Evolutionary conservation across 495 filamentous ascomycete species (phyloP).

Genomic region (Xylaria sp.): DNA sequence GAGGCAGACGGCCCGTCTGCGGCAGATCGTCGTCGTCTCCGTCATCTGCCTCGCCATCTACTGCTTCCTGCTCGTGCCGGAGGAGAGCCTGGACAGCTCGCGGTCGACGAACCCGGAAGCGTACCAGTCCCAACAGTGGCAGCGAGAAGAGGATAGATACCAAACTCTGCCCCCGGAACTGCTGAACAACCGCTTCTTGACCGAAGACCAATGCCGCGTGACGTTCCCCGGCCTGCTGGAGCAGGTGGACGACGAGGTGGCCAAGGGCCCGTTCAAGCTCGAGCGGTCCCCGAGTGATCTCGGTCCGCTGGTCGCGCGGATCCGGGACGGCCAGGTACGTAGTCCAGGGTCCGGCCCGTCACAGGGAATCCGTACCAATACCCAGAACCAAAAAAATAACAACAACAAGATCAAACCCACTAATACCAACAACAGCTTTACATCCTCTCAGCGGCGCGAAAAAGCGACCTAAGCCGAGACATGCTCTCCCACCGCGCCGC

Average conservation of each 20-base stretch:
- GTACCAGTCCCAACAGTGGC: slow-evolving; percentile 14
- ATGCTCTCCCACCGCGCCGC: slow-evolving; percentile 51
- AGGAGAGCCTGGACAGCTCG: slow-evolving; percentile 34
- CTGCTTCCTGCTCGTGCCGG: slow-evolving; percentile 46
- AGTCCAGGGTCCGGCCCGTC: background rate
- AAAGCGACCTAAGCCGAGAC: slow-evolving; percentile 44
- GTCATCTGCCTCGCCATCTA: slow-evolving; percentile 45
- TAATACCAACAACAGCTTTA: slow-evolving; percentile 39
- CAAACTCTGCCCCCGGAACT: slow-evolving; percentile 34
- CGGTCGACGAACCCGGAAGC: slow-evolving; percentile 31
- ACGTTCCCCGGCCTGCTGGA: slow-evolving; percentile 55
- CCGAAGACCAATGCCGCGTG: slow-evolving; percentile 47
- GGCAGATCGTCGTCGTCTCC: slow-evolving; percentile 39
- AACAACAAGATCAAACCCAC: background rate
- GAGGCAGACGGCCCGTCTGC: slow-evolving; percentile 39
- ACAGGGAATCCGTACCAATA: background rate
- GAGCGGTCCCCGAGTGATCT: slow-evolving; percentile 43
- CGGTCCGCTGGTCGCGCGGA: slow-evolving; percentile 50
- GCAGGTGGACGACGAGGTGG: slow-evolving; percentile 53
- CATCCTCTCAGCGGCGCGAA: slow-evolving; percentile 53
- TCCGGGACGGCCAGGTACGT: slow-evolving; percentile 53
- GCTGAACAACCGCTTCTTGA: slow-evolving; percentile 50
- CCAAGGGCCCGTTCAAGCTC: slow-evolving; percentile 53
- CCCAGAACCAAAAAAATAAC: background rate
- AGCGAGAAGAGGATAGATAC: background rate